A percentile compares a stretch with the other conserved stretches of the same genome.
These are phyloP conservation scores for Tagetes erecta DNA, from an alignment of 129 eudicot genomes.

Conservation along the genomic window DNA sequence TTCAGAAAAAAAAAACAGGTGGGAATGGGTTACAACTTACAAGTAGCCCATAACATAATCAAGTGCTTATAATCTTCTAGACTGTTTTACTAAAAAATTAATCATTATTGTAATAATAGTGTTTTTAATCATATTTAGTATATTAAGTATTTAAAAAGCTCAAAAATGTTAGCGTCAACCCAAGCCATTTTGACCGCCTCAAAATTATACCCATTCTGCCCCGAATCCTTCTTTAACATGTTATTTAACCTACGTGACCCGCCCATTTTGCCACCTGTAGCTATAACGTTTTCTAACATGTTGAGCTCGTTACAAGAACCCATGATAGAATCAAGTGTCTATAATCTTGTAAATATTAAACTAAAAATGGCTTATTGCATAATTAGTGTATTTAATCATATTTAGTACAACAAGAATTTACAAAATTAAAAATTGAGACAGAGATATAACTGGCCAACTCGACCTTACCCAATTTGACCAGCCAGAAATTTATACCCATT, in stretches of 20 bases:
- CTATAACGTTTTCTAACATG: not conserved
- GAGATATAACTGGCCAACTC: not conserved
- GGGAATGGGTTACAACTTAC: not conserved
- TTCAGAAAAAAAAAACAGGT: not conserved
- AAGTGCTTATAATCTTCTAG: not conserved
- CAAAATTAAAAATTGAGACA: not conserved
- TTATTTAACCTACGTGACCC: not conserved
- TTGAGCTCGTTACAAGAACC: not conserved
- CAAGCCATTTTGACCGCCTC: not conserved
- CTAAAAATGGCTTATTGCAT: not conserved
- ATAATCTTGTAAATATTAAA: not conserved
- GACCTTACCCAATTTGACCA: not conserved
- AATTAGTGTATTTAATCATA: not conserved
- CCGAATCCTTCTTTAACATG: not conserved
- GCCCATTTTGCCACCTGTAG: not conserved
- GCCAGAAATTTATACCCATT: not conserved
- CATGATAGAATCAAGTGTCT: not conserved
- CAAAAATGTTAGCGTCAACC: not conserved
- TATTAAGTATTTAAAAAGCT: not conserved
- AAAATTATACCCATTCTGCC: not conserved
- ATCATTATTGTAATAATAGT: not conserved
- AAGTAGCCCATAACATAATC: not conserved
- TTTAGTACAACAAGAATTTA: not conserved
- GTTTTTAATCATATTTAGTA: not conserved
- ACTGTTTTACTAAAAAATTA: not conserved